Percentiles rank a stretch among this genome's conserved stretches.
Evolutionary conservation across 192 early-diverging fungal genomes (phyloP).

Genomic region (Radiomyces spectabilis): DNA sequence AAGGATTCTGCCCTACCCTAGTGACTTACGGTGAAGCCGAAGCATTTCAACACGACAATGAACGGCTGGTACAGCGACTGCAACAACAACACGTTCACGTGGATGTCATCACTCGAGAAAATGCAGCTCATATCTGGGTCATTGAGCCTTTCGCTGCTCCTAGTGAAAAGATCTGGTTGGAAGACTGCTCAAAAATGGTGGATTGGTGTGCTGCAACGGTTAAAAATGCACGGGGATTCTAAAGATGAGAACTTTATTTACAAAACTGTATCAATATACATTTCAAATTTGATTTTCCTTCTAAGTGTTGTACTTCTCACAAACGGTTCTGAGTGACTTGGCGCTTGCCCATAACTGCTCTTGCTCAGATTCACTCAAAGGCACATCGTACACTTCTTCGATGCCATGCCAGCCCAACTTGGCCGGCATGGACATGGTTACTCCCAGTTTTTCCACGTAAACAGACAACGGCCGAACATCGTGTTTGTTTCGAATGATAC

Average conservation of each 20-base stretch:
- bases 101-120: background rate
- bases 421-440: conserved; percentile 70
- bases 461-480: conserved; percentile 65
- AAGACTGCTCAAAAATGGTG: background rate
- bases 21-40: background rate
- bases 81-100: background rate
- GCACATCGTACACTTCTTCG: conserved; percentile 60
- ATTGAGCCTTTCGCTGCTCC: background rate
- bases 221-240: no score
- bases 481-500: conserved; percentile 61
- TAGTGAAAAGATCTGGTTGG: background rate
- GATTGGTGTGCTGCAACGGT: background rate
- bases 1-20: background rate
- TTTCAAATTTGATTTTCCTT: no score
- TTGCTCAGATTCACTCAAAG: conserved; percentile 51
- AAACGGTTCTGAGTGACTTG: no score
- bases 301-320: no score
- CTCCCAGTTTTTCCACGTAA: conserved; percentile 53
- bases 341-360: conserved; percentile 47
- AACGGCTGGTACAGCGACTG: background rate
- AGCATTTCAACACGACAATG: background rate
- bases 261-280: background rate
- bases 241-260: no score
- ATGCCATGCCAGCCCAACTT: conserved; percentile 71
- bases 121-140: background rate